Evolutionary conservation across 2,329 filamentous ascomycete species (phyloP), one percentile per base, ranked within the genome.

Genomic region (Penicillium hesseltinei): DNA sequence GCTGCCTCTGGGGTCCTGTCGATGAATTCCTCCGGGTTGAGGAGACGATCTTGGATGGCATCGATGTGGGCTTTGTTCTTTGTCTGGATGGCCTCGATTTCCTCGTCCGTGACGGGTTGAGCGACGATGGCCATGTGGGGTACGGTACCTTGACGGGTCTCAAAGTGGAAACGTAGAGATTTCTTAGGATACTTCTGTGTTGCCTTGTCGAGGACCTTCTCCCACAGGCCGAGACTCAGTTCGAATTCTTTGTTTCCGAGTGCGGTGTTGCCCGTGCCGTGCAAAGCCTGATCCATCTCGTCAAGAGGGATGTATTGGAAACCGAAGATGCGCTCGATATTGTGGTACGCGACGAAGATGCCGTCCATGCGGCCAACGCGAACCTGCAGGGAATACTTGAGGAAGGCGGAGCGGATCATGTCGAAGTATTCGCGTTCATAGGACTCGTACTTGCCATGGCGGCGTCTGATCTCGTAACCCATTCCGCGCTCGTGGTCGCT

Each of bases 351-450:
- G 23, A 97, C 90, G 70, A 97, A 99, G 49, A 97, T 97, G 53
- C 94, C 94, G 71, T 99, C 93, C 95, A 99, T 99, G 49, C 92
- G 87, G 19, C 95, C 94, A 85, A 99, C 95, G 44, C 94, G 90
- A 29, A 93, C 95, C 75, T 99, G 94, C 31, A 99, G 81, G 10
- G 92, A 96, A 74, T 99, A 99, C 71, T 99, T 99, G 54, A 99
- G 80, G 77, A 99, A 93, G 0, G 93, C 94, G 1, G 92, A 85
- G 52, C 95, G 85, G 58, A 96, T 93, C 92, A 99, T 95, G 74
- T 99, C 94, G 72, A 88, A 96, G 73, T 94, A 97, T 69, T 99
- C 95, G 57, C 92, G 87, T 76, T 99, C 94, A 72, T 88, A 99
- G 0, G 93, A 97, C 72, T 96, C 89, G 81, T 84, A 99, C 57